Percentiles rank a stretch among this genome's conserved stretches.
These are phyloP conservation scores for Alnus rubra DNA, from an alignment of 306 rosid species.

Conservation along the genomic window DNA sequence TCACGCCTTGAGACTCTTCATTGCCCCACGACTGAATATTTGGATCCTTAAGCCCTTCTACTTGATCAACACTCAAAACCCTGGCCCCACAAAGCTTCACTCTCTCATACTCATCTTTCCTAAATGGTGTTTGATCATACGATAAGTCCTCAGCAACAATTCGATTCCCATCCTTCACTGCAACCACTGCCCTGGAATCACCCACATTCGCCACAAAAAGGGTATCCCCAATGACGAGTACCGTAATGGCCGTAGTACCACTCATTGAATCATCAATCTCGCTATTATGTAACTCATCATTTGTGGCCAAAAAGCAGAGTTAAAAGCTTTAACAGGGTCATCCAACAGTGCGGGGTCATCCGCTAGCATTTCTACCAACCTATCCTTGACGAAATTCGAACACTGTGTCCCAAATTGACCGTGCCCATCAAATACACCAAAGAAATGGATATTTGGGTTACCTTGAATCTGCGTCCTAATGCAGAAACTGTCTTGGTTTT, in stretches of 20 bases:
- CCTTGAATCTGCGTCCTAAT: slow-evolving; percentile 74
- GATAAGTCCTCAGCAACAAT: slow-evolving; percentile 83
- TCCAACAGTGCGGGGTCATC: slow-evolving; percentile 57
- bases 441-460: slow-evolving; percentile 74
- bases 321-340: slow-evolving; percentile 74
- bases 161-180: slow-evolving; percentile 77
- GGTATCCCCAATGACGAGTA: slow-evolving; percentile 68
- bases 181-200: slow-evolving; percentile 86
- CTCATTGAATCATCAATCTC: slow-evolving; percentile 91
- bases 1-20: slow-evolving; percentile 82
- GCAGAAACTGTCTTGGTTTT: slow-evolving; percentile 84
- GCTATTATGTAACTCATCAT: slow-evolving; percentile 58
- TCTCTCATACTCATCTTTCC: slow-evolving; percentile 89
- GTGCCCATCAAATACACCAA: slow-evolving; percentile 96
- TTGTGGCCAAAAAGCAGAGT: slow-evolving; percentile 65
- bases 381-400: slow-evolving; percentile 76
- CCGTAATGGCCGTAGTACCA: slow-evolving; percentile 94
- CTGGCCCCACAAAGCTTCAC: slow-evolving; percentile 89
- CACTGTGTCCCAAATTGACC: slow-evolving; percentile 80
- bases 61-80: slow-evolving; percentile 88
- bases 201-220: slow-evolving; percentile 95
- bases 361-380: slow-evolving; percentile 56
- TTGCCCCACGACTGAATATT: slow-evolving; percentile 83
- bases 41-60: slow-evolving; percentile 91
- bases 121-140: slow-evolving; percentile 86